Evolutionary conservation across 768 basidiomycete genomes (phyloP).

Genomic region (Sporobolomyces pararoseus): DNA sequence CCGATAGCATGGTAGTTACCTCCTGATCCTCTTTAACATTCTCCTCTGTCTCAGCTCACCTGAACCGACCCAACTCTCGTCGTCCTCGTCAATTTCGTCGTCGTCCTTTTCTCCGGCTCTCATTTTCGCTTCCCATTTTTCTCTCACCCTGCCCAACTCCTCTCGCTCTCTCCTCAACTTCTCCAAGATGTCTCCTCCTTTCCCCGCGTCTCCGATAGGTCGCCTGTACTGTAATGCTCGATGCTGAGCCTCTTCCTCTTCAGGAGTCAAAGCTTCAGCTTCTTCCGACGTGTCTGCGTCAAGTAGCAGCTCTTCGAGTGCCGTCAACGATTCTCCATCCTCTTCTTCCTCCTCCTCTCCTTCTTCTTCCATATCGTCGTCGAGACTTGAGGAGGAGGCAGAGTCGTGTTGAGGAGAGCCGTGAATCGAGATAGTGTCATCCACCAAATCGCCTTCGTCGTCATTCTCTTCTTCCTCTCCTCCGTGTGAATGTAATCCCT

Average conservation of each 20-base stretch:
- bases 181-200: background rate
- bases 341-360: slow-evolving; percentile 6
- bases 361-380: no score
- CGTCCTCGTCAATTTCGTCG: background rate
- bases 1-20: background rate
- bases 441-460: slow-evolving; percentile 1
- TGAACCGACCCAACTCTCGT: background rate
- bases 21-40: background rate
- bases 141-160: slow-evolving; percentile 18
- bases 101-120: background rate
- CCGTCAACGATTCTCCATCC: background rate
- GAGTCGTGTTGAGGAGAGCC: no score
- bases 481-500: background rate
- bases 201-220: slow-evolving; percentile 1
- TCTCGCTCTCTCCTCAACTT: slow-evolving; percentile 8
- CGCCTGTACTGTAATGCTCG: background rate
- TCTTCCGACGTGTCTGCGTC: slow-evolving; percentile 18
- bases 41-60: background rate
- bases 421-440: slow-evolving; percentile 17
- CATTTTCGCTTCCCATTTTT: background rate
- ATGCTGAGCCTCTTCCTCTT: slow-evolving; percentile 10
- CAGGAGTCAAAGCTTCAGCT: background rate
- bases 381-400: background rate
- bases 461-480: slow-evolving; percentile 5
- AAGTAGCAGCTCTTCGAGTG: slow-evolving; percentile 18